Evolutionary conservation across 331 rosid genomes (phyloP), one percentile per base, ranked within the genome.

Genomic region (Dryas integrifolia): DNA sequence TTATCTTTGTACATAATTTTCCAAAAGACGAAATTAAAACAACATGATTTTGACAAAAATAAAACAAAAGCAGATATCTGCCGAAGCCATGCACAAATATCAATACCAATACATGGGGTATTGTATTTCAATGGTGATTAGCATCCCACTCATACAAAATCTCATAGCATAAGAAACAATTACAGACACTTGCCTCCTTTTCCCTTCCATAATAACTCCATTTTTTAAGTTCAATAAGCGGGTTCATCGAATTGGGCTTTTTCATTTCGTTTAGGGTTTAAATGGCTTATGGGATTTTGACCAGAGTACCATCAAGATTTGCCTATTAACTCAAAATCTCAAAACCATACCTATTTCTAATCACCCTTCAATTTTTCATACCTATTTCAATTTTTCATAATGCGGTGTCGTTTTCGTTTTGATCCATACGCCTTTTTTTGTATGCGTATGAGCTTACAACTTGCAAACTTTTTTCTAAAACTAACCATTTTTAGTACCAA

Each of bases 11-110:
- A 21, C 24, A 21, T 21, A 0, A 21, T 21, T 21, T 21, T 21
- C 24, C 24, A 21, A 21, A 21, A 21, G 24, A 21, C 24, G 24
- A 21, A 21, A 21, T 21, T 21, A 21, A 21, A 21, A 21, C 24
- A 21, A 21, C 24, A 21, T 21, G 24, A 21, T 21, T 21, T 21
- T 21, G 24, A 21, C 24, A 21, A 21, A 21, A 21, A 21, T 21
- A 21, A 43, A 57, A 16, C 39, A 56, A 70, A 70, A 12, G 8
- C 52, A 24, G 6, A 52, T 53, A 18, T 44, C 79, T 71, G 58
- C 57, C 46, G 38, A 58, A 58, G 7, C 67, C 67, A 72, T 14
- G 41, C 13, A 48, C 57, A 46, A 9, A 46, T 35, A 45, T 72
- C 30, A 72, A n/a, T 6, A 24, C 46, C 44, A 8, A 43, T 43